Evolutionary conservation across 805 yeast genomes (phyloP).

Genomic region (Saccharomycopsis fibuligera): DNA sequence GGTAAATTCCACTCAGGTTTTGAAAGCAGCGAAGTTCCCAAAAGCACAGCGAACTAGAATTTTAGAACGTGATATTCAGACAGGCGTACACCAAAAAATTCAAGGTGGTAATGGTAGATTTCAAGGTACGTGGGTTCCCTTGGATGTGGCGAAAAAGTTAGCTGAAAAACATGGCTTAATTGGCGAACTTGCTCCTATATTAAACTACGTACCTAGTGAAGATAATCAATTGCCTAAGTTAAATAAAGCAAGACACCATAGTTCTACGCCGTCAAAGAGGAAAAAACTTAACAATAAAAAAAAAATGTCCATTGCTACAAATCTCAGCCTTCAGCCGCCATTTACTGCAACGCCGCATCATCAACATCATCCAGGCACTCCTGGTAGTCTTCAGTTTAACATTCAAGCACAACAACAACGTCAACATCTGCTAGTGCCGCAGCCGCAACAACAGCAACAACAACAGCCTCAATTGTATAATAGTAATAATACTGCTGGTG

Average conservation of each 20-base stretch:
- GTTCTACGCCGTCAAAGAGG: slow-evolving; percentile 21
- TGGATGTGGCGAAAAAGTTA: slow-evolving; percentile 54
- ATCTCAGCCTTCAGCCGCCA: slow-evolving; percentile 1
- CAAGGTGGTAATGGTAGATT: slow-evolving; percentile 84
- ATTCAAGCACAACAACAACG: slow-evolving; percentile 1
- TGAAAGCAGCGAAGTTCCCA: slow-evolving; percentile 71
- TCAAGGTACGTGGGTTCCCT: slow-evolving; percentile 84
- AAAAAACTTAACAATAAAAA: slow-evolving; percentile 22
- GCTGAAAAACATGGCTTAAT: slow-evolving; percentile 46
- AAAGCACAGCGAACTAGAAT: slow-evolving; percentile 75
- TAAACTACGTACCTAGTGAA: slow-evolving; percentile 46
- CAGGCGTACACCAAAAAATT: slow-evolving; percentile 62
- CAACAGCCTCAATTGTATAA: slow-evolving; percentile 1
- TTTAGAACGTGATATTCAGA: slow-evolving; percentile 67
- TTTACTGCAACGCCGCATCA: slow-evolving; percentile 11
- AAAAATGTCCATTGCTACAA: slow-evolving; percentile 25
- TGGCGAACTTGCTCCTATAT: slow-evolving; percentile 43
- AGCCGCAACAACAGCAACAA: slow-evolving; percentile 5
- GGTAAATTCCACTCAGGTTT: slow-evolving; percentile 84
- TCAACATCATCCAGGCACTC: slow-evolving; percentile 3
- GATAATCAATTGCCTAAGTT: slow-evolving; percentile 38
- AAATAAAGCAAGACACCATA: slow-evolving; percentile 14
- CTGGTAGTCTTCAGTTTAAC: background rate
- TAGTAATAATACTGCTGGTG: background rate
- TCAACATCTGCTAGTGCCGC: background rate